These are phyloP conservation scores for Vitis hybrid DNA, from an alignment of 177 flowering plant species.

Conservation along the genomic window DNA sequence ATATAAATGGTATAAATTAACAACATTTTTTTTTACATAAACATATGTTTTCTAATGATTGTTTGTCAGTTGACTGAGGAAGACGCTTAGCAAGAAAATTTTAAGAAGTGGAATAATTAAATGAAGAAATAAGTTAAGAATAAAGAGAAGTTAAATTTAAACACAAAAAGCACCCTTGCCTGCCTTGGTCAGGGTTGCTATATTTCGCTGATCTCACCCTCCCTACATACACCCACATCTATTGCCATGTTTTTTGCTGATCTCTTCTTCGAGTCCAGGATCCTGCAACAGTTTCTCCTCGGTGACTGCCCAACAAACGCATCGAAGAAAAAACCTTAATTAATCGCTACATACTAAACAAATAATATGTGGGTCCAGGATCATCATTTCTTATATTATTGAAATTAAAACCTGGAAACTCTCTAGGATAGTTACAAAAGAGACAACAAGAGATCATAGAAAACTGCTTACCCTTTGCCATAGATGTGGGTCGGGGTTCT, in stretches of 20 bases:
- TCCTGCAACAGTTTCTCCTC: constrained; percentile 82
- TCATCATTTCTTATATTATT: no score
- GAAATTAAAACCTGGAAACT: no score
- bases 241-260: constrained; percentile 38
- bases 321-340: neutral
- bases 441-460: neutral
- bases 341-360: neutral
- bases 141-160: neutral
- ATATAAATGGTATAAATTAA: no score
- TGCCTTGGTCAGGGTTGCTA: constrained; percentile 9
- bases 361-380: no score
- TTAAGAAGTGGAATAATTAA: constrained; percentile 4
- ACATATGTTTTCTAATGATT: neutral
- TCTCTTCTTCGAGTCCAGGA: constrained; percentile 43
- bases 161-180: neutral
- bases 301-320: constrained; percentile 57
- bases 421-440: neutral
- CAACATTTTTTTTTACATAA: no score
- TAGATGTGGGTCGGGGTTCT: constrained; percentile 70
- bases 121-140: neutral
- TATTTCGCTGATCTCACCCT: constrained; percentile 65
- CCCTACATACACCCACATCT: constrained; percentile 73
- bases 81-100: neutral
- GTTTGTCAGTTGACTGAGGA: neutral
- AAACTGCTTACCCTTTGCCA: constrained; percentile 73